Base-by-base conservation (phyloP, 805 yeast species). In the Sugiyamaella floridensis region DNA sequence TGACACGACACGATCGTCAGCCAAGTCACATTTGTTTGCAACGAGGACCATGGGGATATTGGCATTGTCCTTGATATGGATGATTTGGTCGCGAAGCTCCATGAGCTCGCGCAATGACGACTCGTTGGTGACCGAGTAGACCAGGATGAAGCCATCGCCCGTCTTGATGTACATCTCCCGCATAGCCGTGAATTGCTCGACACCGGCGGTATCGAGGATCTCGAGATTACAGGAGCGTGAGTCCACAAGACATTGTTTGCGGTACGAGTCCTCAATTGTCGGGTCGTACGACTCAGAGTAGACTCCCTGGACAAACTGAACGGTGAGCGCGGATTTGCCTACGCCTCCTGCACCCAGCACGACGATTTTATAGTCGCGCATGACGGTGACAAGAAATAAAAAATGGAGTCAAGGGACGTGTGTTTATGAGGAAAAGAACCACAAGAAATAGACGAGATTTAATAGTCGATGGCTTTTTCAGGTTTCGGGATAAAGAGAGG, bases 291-390 rank as follows among this genome's bases (percentile, higher is more conserved):
- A 79, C 63, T 92, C 97, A 51, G 88, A 81, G 67, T 88, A 90
- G 1, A 86, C 85, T 10, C 93, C 93, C 66, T 88, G 95, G 2
- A 89, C 95, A 64, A 86, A 90, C 65, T 89, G 96, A 5, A 89
- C 96, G 1, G 97, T 89, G 42, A 92, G 74, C 41, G 95, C 89
- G 20, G 97, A 88, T 64, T 92, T 92, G 62, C 99, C 99, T 8
- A 89, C 97, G 70, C 97, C 97, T 62, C 97, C 97, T 12, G 97
- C 95, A 55, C 99, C 99, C 54, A 92, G 74, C 16, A 92, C 93
- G 15, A 88, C 97, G 45, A 93, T 74, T 66, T 88, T 89, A 68
- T 89, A 89, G 66, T 90, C 97, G 79, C 55, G 49, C 55, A 53
- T 54, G 7, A 49, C 40, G 7, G 22, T 8, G 44, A 11, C 10